Evolutionary conservation across 2,329 filamentous ascomycete genomes (phyloP), one percentile per base, ranked within the genome.

Genomic region (Colletotrichum kahawae): DNA sequence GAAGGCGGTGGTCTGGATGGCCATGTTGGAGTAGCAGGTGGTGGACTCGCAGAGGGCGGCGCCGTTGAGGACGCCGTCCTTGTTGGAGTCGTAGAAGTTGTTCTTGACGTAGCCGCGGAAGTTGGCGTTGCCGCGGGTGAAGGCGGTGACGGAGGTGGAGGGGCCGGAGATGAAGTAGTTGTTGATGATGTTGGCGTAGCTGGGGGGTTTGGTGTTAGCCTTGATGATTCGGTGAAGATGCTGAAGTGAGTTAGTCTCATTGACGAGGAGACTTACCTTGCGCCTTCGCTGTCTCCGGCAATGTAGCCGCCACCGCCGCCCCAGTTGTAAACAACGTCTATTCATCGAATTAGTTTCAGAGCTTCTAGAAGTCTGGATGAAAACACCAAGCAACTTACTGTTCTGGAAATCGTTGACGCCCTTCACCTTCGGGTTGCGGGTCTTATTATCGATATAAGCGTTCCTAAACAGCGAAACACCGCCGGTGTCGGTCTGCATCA

Each of bases 121-220:
- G 65, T 88, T 87, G 4, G 80, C 83, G 70, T 90, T 90, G n/a
- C 89, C 88, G n/a, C 88, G 85, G 2, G 88, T 90, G 76, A 90
- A 91, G 0, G 88, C 87, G 2, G 87, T 84, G 4, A 86, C 85
- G 31, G 81, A 85, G 4, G 89, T 90, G 60, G 83, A 86, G 0
- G 89, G 89, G 0, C 89, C 90, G 3, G 86, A 86, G 74, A 91
- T 88, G 80, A 90, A 91, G 80, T 91, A 90, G 80, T 91, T 91
- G 74, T 88, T 87, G 67, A 90, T 83, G 70, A 91, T 88, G 75
- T 91, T 89, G 7, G 85, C 88, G 64, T 86, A 84, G 67, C 86
- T 51, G n/a, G 43, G 43, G 3, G 3, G n/a, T 2, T 16, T 6
- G 18, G 2, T 51, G 12, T 51, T 21, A 51, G 43, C 21, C 2